phyloP scores from a whole-genome alignment of 805 yeast genomes.

The Teunomyces cretensis region DNA sequence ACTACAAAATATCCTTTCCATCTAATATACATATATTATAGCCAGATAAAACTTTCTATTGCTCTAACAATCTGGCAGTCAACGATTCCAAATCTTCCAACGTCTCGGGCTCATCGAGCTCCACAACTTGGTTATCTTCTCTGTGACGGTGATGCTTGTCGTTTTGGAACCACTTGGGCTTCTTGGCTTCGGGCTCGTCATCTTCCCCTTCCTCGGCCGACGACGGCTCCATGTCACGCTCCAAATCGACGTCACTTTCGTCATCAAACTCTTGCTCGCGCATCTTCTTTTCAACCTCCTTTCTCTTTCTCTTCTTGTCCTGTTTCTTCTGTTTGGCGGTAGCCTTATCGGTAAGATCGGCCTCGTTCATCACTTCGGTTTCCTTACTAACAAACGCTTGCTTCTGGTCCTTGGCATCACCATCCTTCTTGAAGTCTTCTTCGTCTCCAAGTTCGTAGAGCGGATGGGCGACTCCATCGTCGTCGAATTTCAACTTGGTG shows the following conservation, averaged over 20 bases:
- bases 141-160: conserved; percentile 20
- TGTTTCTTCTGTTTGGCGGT: conserved; percentile 73
- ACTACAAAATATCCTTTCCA: background rate
- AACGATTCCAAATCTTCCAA: conserved; percentile 92
- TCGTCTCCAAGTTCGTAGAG: conserved; percentile 89
- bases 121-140: conserved; percentile 48
- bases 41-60: too few relatives aligned
- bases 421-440: conserved; percentile 77
- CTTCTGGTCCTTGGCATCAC: conserved; percentile 68
- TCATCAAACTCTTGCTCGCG: conserved; percentile 40
- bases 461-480: conserved; percentile 90
- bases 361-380: conserved; percentile 61
- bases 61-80: conserved; percentile 51
- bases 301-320: conserved; percentile 86
- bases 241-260: conserved; percentile 44
- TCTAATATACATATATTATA: conserved; percentile 5
- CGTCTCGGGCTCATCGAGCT: conserved; percentile 85
- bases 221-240: conserved; percentile 44
- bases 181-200: conserved; percentile 36
- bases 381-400: conserved; percentile 66
- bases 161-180: conserved; percentile 52
- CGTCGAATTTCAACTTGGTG: conserved; percentile 83
- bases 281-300: conserved; percentile 67
- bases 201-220: conserved; percentile 14
- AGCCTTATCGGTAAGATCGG: conserved; percentile 76